Evolutionary conservation across 192 early-diverging fungal genomes (phyloP), one percentile per base, ranked within the genome.

Genomic region (Dissophora ornata): DNA sequence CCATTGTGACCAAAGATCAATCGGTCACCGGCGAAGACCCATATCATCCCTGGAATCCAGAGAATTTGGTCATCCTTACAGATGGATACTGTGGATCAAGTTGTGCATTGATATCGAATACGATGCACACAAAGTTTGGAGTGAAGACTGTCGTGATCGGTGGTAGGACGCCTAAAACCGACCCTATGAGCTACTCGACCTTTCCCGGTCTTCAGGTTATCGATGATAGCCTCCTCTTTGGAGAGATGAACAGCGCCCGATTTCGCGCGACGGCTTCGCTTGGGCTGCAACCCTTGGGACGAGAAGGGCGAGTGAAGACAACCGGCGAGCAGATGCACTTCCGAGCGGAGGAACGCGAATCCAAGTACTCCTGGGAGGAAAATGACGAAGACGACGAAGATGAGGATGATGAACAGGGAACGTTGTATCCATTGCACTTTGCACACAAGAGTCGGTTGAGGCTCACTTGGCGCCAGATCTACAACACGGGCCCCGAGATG

Each of bases 81-180:
- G 61, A 73, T 25, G 60, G 60, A 4, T 73, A 73, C 29, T 73
- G 69, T 58, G 69, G 69, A 1, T 73, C 69, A 24, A 64, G 46
- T 46, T 64, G 69, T 16, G 62, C 62, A 12, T 41, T 74, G 38
- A 74, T 74, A 22, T 58, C 70, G 9, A 74, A 74, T 19, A 50
- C 59, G 47, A 57, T 74, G 62, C 47, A 59, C 24, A 59, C 34
- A 3, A 63, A 64, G 46, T 74, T 62, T 26, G 55, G 49, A 25
- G 62, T 74, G 0, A 42, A 25, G 26, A 65, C 62, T 3, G 62
- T 74, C 4, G 62, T 58, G 8, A 30, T 74, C 24, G 70, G 62
- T 16, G 59, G 70, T 4, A 46, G 24, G 32, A 25, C 47, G 2
- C 10, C 69, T 1, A 19, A 16, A 26, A 32, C 13, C 4, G 48